phyloP scores from a whole-genome alignment of 768 basidiomycete species.

The Trametes elegans region DNA sequence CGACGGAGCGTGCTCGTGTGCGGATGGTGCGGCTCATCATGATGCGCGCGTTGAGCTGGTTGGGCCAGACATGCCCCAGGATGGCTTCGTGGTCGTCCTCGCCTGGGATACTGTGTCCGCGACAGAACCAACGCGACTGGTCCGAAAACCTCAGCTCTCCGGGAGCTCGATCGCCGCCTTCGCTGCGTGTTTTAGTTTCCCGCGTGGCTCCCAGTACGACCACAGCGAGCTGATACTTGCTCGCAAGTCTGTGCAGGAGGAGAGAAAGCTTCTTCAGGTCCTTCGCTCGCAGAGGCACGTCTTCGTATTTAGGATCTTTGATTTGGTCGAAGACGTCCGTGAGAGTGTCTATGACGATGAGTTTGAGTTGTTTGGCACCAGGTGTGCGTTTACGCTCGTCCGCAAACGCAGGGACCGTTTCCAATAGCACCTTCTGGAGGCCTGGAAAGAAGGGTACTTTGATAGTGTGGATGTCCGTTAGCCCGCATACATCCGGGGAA shows the following conservation, averaged over 20 bases:
- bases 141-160: constrained; percentile 59
- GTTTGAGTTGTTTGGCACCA: constrained; percentile 57
- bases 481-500: constrained; percentile 40
- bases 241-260: constrained; percentile 70
- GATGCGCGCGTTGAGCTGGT: constrained; percentile 83
- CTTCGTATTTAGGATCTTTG: constrained; percentile 55
- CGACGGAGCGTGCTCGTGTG: constrained; percentile 49
- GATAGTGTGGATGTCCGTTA: constrained; percentile 63
- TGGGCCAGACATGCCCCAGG: constrained; percentile 91
- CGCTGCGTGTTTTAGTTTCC: constrained; percentile 13
- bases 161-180: constrained; percentile 25
- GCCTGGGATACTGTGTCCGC: constrained; percentile 55
- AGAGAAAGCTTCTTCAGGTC: constrained; percentile 65
- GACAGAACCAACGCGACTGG: constrained; percentile 76
- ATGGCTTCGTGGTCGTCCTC: constrained; percentile 74
- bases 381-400: constrained; percentile 30
- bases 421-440: constrained; percentile 54
- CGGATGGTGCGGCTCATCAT: constrained; percentile 79
- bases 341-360: constrained; percentile 86
- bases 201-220: constrained; percentile 78
- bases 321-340: constrained; percentile 78
- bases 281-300: constrained; percentile 71
- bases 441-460: constrained; percentile 51
- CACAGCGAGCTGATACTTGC: constrained; percentile 62
- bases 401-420: constrained; percentile 53